Evolutionary conservation across 768 basidiomycete genomes (phyloP).

Genomic region (Tulasnella calospora): DNA sequence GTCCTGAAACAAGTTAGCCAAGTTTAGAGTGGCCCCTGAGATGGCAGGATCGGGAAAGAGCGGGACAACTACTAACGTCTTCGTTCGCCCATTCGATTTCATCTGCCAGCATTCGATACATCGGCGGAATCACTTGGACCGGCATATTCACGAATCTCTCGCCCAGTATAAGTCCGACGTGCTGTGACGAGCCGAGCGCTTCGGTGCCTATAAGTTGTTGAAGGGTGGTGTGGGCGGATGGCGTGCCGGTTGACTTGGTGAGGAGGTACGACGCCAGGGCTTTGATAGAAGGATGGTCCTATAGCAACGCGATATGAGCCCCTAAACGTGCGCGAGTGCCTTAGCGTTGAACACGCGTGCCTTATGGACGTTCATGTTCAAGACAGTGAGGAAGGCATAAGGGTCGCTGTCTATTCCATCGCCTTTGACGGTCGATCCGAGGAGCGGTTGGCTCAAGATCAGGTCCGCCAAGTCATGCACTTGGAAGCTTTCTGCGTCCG

Average conservation of each 20-base stretch:
- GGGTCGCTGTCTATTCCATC: conserved; percentile 89
- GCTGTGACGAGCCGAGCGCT: conserved; percentile 35
- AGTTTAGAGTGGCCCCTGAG: background rate
- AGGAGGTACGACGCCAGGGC: conserved; percentile 67
- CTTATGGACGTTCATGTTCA: conserved; percentile 69
- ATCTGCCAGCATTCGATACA: conserved; percentile 82
- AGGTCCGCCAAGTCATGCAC: conserved; percentile 74
- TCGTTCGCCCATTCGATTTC: conserved; percentile 72
- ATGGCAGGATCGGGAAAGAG: background rate
- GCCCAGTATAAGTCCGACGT: conserved; percentile 79
- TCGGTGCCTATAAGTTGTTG: conserved; percentile 47
- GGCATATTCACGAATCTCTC: conserved; percentile 95
- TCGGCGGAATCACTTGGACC: conserved; percentile 82
- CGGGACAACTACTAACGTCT: conserved; percentile 50
- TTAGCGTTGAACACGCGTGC: conserved; percentile 38
- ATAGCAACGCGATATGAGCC: background rate
- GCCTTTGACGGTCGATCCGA: conserved; percentile 89
- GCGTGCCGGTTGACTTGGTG: conserved; percentile 49
- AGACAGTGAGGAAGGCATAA: conserved; percentile 76
- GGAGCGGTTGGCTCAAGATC: conserved; percentile 62
- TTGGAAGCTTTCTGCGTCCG: conserved; percentile 68
- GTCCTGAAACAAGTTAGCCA: conserved; percentile 36
- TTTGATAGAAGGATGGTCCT: conserved; percentile 70
- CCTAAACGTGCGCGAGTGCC: background rate
- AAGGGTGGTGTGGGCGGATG: conserved; percentile 51